phyloP scores from a whole-genome alignment of 495 filamentous ascomycete species.

The Hypoxylon fuscum region DNA sequence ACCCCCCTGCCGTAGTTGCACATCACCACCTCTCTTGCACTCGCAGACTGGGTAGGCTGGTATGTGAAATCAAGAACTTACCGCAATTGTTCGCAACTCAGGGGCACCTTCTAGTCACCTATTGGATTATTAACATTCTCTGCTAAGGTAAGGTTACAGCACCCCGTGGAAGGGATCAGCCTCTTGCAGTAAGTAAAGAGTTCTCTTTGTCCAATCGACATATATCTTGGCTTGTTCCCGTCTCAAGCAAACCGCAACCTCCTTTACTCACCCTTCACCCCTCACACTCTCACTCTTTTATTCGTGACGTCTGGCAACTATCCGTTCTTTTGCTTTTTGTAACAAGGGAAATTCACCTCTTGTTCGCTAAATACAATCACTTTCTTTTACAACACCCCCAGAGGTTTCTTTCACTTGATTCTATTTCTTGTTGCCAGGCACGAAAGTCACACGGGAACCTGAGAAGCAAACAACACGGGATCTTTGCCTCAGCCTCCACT shows the following conservation, averaged over 20 bases:
- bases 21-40: conserved; percentile 36
- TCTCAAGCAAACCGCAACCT: background rate
- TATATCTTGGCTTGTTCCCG: conserved; percentile 24
- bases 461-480: conserved; percentile 10
- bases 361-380: conserved; percentile 23
- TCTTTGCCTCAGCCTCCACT: background rate
- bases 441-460: conserved; percentile 17
- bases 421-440: conserved; percentile 20
- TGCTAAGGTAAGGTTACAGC: conserved; percentile 20
- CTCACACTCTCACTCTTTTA: conserved; percentile 18
- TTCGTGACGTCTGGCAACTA: conserved; percentile 27
- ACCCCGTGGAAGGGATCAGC: conserved; percentile 20
- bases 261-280: background rate
- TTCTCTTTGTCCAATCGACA: conserved; percentile 29
- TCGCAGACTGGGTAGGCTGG: conserved; percentile 17
- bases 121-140: conserved; percentile 3
- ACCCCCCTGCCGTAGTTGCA: conserved; percentile 12
- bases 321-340: conserved; percentile 26
- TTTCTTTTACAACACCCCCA: conserved; percentile 28
- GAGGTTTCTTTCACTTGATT: conserved; percentile 31
- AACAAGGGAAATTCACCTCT: conserved; percentile 10
- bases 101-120: conserved; percentile 17
- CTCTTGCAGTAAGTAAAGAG: conserved; percentile 8
- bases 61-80: conserved; percentile 11
- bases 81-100: conserved; percentile 7